Evolutionary conservation across 306 rosid genomes (phyloP).

Genomic region (Corylus avellana): DNA sequence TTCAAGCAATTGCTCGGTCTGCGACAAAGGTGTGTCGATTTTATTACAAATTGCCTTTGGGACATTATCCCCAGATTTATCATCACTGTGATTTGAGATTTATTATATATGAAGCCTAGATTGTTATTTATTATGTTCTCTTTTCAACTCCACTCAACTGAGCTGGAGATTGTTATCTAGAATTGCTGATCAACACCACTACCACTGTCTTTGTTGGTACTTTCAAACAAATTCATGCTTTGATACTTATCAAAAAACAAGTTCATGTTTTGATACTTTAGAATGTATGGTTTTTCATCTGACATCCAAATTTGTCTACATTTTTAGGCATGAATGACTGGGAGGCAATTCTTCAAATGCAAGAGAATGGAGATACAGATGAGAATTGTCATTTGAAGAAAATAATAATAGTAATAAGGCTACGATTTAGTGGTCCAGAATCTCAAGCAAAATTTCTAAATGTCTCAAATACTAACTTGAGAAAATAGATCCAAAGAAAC

Average conservation of each 20-base stretch:
- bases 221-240: background rate
- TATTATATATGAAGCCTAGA: background rate
- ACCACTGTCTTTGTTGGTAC: background rate
- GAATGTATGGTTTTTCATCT: too few species aligned
- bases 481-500: background rate
- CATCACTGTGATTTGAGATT: background rate
- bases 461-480: background rate
- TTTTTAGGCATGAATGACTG: background rate
- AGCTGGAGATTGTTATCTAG: background rate
- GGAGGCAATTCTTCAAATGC: background rate
- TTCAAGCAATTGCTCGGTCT: constrained; percentile 96
- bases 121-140: background rate
- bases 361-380: background rate
- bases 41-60: background rate
- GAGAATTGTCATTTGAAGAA: background rate
- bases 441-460: background rate
- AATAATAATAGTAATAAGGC: background rate
- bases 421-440: background rate
- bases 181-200: background rate
- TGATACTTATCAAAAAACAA: background rate
- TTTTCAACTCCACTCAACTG: background rate
- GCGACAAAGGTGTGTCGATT: constrained; percentile 79
- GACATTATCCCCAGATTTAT: background rate
- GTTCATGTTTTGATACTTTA: background rate
- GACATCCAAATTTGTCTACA: background rate